Evolutionary conservation across 805 yeast species (phyloP), one percentile per base, ranked within the genome.

Genomic region (Monosporozyma servazzii): DNA sequence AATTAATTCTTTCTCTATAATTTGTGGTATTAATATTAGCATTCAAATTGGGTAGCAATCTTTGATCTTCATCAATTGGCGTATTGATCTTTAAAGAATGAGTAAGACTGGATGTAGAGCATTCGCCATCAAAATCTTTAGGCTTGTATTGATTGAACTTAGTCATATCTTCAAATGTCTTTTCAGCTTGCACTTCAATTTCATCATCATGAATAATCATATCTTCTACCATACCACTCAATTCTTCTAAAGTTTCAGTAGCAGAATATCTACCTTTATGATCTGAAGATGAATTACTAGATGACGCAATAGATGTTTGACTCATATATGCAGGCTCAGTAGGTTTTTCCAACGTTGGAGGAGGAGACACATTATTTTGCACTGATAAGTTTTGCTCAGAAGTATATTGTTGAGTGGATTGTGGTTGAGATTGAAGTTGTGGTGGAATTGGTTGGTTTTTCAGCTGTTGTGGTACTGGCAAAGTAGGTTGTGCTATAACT

Each of bases 151-250:
- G 52, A 52, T 66, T 63, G 41, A 62, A 63, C 51, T 60, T 64
- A 2, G 66, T 62, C 45, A 62, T 48, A 20, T 58, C 52, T 49
- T 61, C 67, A 41, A 62, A 66, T 3, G 62, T 58, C 30, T 60
- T 64, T 23, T 54, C 45, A 13, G 40, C 49, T 10, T 51, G 50
- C 5, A 43, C 40, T 5, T 48, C 37, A 9, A 48, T 48, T 21
- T 18, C 49, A 23, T 49, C 46, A 13, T 51, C 52, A 2, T 48
- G 29, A 10, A 45, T 27, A 31, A 57, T 58, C 65, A 70, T 56
- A 15, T 68, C 58, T 47, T 70, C 72, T 23, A 71, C 71, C 70
- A 71, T 67, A 15, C 63, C 59, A 4, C 60, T 60, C 45, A 74
- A 49, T 37, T 64, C 70, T 29, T 68, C 69, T 25, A 68, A 59